phyloP scores from a whole-genome alignment of 2,329 filamentous ascomycete species.

The Paraconiothyrium sp. region DNA sequence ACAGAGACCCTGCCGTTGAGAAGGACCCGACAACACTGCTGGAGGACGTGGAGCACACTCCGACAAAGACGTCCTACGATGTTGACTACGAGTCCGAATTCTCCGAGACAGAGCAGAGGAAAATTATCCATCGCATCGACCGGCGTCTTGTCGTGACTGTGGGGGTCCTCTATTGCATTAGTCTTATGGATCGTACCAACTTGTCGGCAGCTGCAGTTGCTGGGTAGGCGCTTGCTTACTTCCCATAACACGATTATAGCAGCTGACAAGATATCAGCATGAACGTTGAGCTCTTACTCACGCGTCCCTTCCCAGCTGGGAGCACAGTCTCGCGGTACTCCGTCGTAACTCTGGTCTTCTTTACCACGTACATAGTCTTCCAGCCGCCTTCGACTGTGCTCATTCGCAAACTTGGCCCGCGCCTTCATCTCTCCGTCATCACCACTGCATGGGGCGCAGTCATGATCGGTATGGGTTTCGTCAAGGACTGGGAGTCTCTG shows the following conservation, averaged over 20 bases:
- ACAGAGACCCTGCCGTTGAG: conserved; percentile 36
- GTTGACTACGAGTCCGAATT: conserved; percentile 55
- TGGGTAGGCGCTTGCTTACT: conserved; percentile 55
- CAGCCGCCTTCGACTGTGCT: conserved; percentile 54
- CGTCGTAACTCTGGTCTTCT: conserved; percentile 67
- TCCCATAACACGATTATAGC: not conserved
- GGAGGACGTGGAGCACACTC: conserved; percentile 32
- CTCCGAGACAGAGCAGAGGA: conserved; percentile 69
- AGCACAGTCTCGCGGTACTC: conserved; percentile 52
- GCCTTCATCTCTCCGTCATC: conserved; percentile 47
- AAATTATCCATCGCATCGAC: conserved; percentile 76
- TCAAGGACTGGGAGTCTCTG: conserved; percentile 46
- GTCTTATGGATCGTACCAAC: conserved; percentile 82
- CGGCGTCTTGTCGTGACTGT: conserved; percentile 58
- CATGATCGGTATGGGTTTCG: conserved; percentile 57
- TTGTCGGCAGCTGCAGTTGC: conserved; percentile 77
- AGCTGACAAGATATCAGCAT: conserved; percentile 49
- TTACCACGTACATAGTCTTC: conserved; percentile 55
- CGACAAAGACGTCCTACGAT: conserved; percentile 30
- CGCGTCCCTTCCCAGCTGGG: conserved; percentile 17
- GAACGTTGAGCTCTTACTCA: conserved; percentile 48
- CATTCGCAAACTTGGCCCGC: conserved; percentile 53
- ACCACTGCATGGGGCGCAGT: conserved; percentile 53
- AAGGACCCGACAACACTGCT: conserved; percentile 31
- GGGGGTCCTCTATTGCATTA: conserved; percentile 74